These are phyloP conservation scores for Candida taoyuanica DNA, from an alignment of 805 yeast species.

Conservation along the genomic window DNA sequence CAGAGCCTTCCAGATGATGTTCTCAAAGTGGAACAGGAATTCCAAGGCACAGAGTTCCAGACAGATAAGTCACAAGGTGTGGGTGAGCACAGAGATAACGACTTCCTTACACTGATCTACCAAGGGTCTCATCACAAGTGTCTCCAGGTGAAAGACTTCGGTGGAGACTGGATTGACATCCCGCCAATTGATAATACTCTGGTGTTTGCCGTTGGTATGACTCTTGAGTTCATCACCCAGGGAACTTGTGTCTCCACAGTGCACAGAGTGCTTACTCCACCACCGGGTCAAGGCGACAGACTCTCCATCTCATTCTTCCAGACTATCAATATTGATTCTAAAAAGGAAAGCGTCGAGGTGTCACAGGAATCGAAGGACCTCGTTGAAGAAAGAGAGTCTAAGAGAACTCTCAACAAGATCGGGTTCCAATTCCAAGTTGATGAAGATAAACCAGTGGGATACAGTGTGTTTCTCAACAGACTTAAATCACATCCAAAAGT, in stretches of 20 bases:
- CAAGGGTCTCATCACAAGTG: constrained; percentile 48
- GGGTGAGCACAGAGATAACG: constrained; percentile 58
- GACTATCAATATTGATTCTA: constrained; percentile 35
- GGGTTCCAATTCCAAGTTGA: constrained; percentile 27
- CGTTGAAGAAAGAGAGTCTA: constrained; percentile 18
- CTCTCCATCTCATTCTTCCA: constrained; percentile 46
- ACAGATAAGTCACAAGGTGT: constrained; percentile 33
- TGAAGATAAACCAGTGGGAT: constrained; percentile 38
- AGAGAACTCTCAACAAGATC: constrained; percentile 20
- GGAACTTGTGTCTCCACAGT: constrained; percentile 48
- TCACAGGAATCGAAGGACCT: constrained; percentile 14
- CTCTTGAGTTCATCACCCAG: constrained; percentile 42
- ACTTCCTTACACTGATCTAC: constrained; percentile 53
- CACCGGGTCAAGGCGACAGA: constrained; percentile 29
- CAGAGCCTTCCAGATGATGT: constrained; percentile 24
- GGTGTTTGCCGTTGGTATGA: constrained; percentile 47
- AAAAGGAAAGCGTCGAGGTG: constrained; percentile 18
- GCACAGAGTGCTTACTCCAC: constrained; percentile 37
- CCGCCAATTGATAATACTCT: constrained; percentile 37
- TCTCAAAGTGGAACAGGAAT: constrained; percentile 38
- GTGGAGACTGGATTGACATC: constrained; percentile 44
- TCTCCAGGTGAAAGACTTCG: constrained; percentile 42
- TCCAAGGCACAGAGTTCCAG: constrained; percentile 36
- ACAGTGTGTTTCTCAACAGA: constrained; percentile 42
- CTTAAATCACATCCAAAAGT: constrained; percentile 48